Conservation (phyloP, 2,329 filamentous ascomycete genomes). For the Emmonsia crescens region DNA sequence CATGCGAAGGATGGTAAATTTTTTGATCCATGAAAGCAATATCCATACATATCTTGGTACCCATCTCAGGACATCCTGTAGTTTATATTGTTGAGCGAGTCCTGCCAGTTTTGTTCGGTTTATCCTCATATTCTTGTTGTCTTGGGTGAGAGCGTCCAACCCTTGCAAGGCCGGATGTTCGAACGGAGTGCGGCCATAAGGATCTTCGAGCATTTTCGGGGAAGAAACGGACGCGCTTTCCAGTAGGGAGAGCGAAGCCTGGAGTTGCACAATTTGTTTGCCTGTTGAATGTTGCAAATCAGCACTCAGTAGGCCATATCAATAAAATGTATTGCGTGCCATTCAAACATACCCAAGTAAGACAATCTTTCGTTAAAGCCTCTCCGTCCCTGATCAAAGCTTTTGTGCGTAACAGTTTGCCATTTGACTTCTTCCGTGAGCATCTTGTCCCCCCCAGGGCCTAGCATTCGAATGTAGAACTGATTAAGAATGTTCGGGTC, state of each 20-base stretch:
- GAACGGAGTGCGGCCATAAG: conserved; percentile 54
- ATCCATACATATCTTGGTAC: conserved; percentile 67
- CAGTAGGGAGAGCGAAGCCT: conserved; percentile 53
- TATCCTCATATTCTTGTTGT: conserved; percentile 51
- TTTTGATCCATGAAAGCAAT: background rate
- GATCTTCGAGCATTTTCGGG: conserved; percentile 31
- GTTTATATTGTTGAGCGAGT: conserved; percentile 58
- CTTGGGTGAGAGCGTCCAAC: conserved; percentile 58
- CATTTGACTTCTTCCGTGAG: conserved; percentile 90
- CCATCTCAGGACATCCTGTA: conserved; percentile 75
- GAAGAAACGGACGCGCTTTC: conserved; percentile 31
- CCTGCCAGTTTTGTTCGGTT: conserved; percentile 54
- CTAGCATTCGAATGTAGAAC: conserved; percentile 68
- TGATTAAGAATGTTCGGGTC: conserved; percentile 63
- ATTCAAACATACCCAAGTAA: conserved; percentile 57
- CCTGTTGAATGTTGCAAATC: conserved; percentile 32
- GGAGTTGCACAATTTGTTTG: conserved; percentile 53
- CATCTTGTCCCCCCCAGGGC: conserved; percentile 58
- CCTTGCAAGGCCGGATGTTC: conserved; percentile 58
- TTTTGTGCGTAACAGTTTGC: conserved; percentile 95
- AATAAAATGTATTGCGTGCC: background rate
- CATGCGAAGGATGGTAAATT: background rate
- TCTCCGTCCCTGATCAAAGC: conserved; percentile 87
- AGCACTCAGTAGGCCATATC: background rate
- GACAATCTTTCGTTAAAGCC: conserved; percentile 90